phyloP scores from a whole-genome alignment of 2,329 filamentous ascomycete genomes.

The Leptographium radiaticola region DNA sequence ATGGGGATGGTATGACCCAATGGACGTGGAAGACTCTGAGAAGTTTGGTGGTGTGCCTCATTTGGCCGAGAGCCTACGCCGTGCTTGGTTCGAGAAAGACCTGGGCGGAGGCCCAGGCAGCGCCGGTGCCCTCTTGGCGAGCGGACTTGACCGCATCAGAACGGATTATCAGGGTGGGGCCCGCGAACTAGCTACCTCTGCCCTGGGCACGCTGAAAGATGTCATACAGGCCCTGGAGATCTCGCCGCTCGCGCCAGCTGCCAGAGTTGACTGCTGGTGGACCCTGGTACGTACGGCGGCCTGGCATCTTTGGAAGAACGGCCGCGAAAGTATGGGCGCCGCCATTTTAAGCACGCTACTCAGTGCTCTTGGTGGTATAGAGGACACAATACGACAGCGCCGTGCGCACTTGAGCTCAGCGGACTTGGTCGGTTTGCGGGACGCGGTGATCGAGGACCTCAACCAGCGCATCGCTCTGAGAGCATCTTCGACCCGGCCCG shows the following conservation, averaged over 20 bases:
- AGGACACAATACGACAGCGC: conserved; percentile 17
- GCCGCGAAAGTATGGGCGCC: conserved; percentile 52
- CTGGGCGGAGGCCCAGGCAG: conserved; percentile 21
- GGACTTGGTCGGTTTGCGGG: conserved; percentile 5
- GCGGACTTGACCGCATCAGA: conserved; percentile 35
- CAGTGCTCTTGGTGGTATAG: conserved; percentile 27
- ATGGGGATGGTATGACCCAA: conserved; percentile 44
- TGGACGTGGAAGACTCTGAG: conserved; percentile 31
- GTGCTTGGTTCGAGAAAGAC: conserved; percentile 46
- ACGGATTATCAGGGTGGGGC: conserved; percentile 47
- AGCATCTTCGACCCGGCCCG: conserved; percentile 12
- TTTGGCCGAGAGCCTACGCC: conserved; percentile 41
- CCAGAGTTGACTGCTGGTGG: conserved; percentile 36
- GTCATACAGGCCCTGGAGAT: conserved; percentile 24
- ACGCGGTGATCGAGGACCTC: conserved; percentile 8
- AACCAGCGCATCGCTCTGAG: conserved; percentile 11
- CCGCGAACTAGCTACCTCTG: conserved; percentile 40
- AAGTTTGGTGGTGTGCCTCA: conserved; percentile 40
- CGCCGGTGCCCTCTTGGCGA: conserved; percentile 31
- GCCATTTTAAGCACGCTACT: conserved; percentile 40
- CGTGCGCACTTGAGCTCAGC: conserved; percentile 5
- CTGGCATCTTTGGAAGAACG: conserved; percentile 54
- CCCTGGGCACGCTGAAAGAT: conserved; percentile 34
- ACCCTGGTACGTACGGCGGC: conserved; percentile 36
- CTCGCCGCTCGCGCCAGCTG: background rate